Evolutionary conservation across 495 filamentous ascomycete species (phyloP), one percentile per base, ranked within the genome.

Genomic region (Apiosordaria backusii): DNA sequence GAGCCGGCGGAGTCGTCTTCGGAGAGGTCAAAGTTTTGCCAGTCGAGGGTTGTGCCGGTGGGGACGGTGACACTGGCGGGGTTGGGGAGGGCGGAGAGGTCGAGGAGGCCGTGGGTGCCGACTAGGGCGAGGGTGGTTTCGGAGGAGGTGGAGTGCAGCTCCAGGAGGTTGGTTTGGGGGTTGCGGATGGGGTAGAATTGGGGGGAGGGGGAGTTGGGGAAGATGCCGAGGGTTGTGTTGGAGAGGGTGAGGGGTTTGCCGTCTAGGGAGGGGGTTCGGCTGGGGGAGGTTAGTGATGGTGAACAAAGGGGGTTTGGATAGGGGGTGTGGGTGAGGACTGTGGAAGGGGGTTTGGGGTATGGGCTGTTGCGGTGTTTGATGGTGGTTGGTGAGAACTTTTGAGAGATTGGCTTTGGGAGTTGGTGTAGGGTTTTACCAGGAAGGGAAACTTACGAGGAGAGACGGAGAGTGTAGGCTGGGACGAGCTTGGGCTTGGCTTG

Each of bases 121-220:
- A 77, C 29, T 15, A 81, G 73, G 10, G 72, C 76, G 45, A 81
- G 68, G 15, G 72, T 67, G 35, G 70, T 68, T 58, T 70, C 70
- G 10, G 71, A 57, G 19, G 75, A 72, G 65, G 76, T 75, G 29
- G 72, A 75, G 72, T 76, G 79, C 55, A 81, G 73, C 67, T 79
- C 72, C 19, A 65, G n/a, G n/a, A 68, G 66, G 61, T 63, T 57
- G 16, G 69, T 65, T 16, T 24, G 2, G 1, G 60, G 24, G 60
- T 64, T 58, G 19, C 23, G 35, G 19, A 72, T 45, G 50, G 68
- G 21, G 70, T 74, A 68, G 68, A 72, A 65, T 7, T 27, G n/a
- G 45, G 66, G 25, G 22, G 22, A 4, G 61, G 15, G 27, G 21
- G n/a, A 6, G 21, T 13, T 10, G 29, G 65, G 23, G 72, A 55